Evolutionary conservation across 768 basidiomycete genomes (phyloP), one percentile per base, ranked within the genome.

Genomic region (Xerocomus spinulosus): DNA sequence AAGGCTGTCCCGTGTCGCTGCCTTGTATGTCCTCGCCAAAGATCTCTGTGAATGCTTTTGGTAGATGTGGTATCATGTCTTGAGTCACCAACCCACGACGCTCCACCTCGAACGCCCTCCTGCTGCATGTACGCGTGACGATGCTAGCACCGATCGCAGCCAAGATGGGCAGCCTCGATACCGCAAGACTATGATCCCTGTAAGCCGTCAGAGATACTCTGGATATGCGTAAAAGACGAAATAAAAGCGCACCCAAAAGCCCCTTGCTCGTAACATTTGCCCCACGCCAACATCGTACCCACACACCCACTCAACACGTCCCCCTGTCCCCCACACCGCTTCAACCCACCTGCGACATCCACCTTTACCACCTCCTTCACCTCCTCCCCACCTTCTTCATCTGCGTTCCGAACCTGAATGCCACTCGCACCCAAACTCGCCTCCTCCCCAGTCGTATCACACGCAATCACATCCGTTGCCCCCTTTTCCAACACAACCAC

Each of bases 241-340:
- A 41, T 14, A 25, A 20, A 26, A n/a, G 18, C 78, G 58, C 59
- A 92, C 90, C 85, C 85, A 55, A 85, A 92, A 1, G 77, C 79
- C 14, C 92, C 88, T 36, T 81, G 81, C 60, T 94, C 92, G 63
- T 89, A 98, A 58, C 89, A 92, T 64, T 87, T 88, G 5, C 88
- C 92, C 95, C 96, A 99, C 4, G 94, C 94, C 56, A 98, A 73
- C 64, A 96, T 81, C 2, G 92, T 81, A 0, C 93, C 96, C 9
- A 92, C 85, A 36, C 78, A 75, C 12, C 96, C 96, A 57, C 85
- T 87, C 46, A 98, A 66, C 30, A 99, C 82, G 68, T 99, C 96
- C 0, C 96, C 96, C 64, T 98, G 96, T 1, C 96, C 96, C 12
- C 96, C 95, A 58, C 92, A 94, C 46, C 96, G 73, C 70, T 95